phyloP scores from a whole-genome alignment of 1,284 basidiomycete species.

The Puccinia horiana region DNA sequence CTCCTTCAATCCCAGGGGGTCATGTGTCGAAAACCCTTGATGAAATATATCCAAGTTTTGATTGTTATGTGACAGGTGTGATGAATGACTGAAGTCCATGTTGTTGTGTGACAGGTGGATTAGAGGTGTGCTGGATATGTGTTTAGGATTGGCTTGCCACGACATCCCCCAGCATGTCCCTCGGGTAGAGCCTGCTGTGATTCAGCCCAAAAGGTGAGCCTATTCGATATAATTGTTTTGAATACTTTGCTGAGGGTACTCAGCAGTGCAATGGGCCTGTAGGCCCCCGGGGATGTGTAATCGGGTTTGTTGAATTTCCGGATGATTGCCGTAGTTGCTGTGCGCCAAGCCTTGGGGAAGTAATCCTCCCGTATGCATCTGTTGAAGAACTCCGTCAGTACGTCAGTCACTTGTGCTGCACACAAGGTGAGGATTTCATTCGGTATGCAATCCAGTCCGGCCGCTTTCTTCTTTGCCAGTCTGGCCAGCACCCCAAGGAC shows the following conservation, averaged over 20 bases:
- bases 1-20: too few relatives aligned
- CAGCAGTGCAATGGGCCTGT: constrained; percentile 21
- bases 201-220: constrained; percentile 26
- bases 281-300: constrained; percentile 19
- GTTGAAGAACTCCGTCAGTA: background rate
- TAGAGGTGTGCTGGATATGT: too few relatives aligned
- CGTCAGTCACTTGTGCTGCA: background rate
- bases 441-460: background rate
- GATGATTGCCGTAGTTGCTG: background rate
- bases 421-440: background rate
- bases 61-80: too few relatives aligned
- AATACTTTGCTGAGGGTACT: constrained; percentile 6
- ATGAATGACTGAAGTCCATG: too few relatives aligned
- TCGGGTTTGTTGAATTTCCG: constrained; percentile 1
- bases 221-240: background rate
- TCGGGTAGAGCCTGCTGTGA: background rate
- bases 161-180: constrained; percentile 25
- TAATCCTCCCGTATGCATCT: background rate
- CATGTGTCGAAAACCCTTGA: too few relatives aligned
- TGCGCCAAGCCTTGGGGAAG: background rate
- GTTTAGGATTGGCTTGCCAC: too few relatives aligned
- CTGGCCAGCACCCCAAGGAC: background rate
- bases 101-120: too few relatives aligned
- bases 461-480: constrained; percentile 13
- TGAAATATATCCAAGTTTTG: too few relatives aligned